phyloP scores from a whole-genome alignment of 75 land plant genomes.

The Sequoia sempervirens region DNA sequence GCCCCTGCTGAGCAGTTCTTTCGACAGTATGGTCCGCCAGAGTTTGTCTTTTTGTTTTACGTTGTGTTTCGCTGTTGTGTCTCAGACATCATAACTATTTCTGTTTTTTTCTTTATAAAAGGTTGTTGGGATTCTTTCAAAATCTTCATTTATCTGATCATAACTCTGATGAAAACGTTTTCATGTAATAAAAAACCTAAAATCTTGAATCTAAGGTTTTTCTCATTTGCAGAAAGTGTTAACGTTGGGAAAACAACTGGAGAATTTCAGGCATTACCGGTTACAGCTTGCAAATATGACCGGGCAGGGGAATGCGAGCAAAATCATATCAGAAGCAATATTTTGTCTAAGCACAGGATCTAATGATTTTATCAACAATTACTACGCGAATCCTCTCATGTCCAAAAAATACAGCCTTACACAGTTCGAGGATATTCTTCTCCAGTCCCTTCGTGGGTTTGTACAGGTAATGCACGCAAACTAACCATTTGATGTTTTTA shows the following conservation, averaged over 20 bases:
- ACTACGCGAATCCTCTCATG: constrained; percentile 15
- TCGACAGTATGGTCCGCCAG: no score
- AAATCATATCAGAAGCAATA: constrained; percentile 15
- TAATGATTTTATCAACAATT: constrained; percentile 34
- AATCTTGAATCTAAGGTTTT: no score
- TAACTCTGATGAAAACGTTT: no score
- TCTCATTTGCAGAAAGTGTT: constrained; percentile 16
- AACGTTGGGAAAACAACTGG: constrained; percentile 24
- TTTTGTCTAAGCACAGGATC: constrained; percentile 35
- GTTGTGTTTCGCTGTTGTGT: no score
- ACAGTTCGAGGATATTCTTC: constrained; percentile 21
- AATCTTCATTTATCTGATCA: no score
- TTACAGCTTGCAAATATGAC: background rate
- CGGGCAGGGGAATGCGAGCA: constrained; percentile 18
- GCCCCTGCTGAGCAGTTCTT: no score
- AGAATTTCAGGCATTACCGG: constrained; percentile 28
- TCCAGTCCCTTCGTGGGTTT: background rate
- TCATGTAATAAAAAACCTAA: no score
- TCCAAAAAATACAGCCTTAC: constrained; percentile 2
- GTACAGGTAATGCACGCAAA: background rate
- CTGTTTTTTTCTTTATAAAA: no score
- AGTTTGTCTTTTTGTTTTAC: no score
- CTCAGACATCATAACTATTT: no score
- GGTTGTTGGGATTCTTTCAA: no score
- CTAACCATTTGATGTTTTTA: no score